Evolutionary conservation across 2,329 filamentous ascomycete species (phyloP).

Genomic region (Fonsecaea pedrosoi): DNA sequence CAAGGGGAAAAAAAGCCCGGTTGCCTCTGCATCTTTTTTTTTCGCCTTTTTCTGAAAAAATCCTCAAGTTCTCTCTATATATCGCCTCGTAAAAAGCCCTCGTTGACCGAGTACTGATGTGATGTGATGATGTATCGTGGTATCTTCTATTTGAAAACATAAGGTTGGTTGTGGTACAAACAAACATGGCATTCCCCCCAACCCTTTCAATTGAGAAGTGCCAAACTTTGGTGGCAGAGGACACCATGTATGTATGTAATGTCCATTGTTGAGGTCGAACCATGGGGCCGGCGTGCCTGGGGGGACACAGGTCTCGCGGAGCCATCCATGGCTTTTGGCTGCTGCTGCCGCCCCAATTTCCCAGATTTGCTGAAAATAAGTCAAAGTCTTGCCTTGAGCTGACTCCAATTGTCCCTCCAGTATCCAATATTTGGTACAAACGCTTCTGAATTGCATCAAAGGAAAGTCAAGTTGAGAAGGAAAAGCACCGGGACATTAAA

Average conservation of each 20-base stretch:
- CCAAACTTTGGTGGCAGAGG: slow-evolving; percentile 1
- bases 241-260: neutral
- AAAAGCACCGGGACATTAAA: slow-evolving; percentile 44
- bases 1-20: neutral
- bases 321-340: neutral
- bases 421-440: slow-evolving; percentile 14
- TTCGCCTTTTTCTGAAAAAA: slow-evolving; percentile 28
- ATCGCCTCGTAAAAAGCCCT: slow-evolving; percentile 16
- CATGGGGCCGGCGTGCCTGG: neutral
- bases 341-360: slow-evolving; percentile 12
- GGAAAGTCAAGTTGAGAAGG: slow-evolving; percentile 7
- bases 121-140: slow-evolving; percentile 20
- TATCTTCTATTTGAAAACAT: slow-evolving; percentile 20
- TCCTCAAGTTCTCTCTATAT: slow-evolving; percentile 22
- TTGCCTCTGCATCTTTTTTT: neutral
- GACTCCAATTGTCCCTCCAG: neutral
- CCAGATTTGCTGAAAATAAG: slow-evolving; percentile 18
- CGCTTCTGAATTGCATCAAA: neutral
- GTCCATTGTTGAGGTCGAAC: neutral
- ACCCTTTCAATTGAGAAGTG: neutral
- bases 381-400: neutral
- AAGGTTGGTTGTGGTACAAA: slow-evolving; percentile 4
- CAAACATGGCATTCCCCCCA: neutral
- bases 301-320: neutral
- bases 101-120: slow-evolving; percentile 10